Base-by-base conservation (phyloP, 805 yeast genomes). In the Pichia membranifaciens region DNA sequence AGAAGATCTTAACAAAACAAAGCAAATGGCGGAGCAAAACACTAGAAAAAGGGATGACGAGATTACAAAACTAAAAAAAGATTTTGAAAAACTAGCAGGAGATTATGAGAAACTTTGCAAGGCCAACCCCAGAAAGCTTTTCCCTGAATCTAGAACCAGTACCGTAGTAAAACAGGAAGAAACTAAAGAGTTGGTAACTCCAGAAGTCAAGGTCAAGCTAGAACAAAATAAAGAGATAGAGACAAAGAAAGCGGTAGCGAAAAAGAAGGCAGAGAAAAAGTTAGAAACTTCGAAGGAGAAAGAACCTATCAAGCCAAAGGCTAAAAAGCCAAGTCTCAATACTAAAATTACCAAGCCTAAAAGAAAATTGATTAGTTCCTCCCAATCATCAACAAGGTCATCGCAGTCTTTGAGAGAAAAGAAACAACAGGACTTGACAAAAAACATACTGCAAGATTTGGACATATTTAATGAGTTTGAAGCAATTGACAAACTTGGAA, bases 11-110 rank as follows among this genome's bases (percentile, higher is more conserved):
- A 41, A 43, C 9, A 28, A 33, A 16, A 10, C 22, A 20, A 37
- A 25, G 17, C 17, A 33, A 7, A 33, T 12, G 20, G 16, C 36
- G 16, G 20, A 33, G 36, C 20, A 17, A 8, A 12, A 6, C n/a
- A 15, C n/a, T 6, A 9, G 13, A 5, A 12, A 36, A 36, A 36
- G 18, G 20, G 20, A 36, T 18, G 22, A 36, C 9, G 39, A 36
- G 22, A 17, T 38, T 7, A 20, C 16, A 5, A 17, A 38, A 38
- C 25, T 21, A 21, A 29, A 38, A 38, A 20, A 39, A 4, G 69
- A 65, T 43, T 58, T 58, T 31, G 61, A 61, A 6, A 51, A 52
- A 9, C 45, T 61, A 41, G 60, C 57, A 13, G 32, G 18, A 3
- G 15, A 15, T n/a, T 37, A 40, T 20, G 36, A 32, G 15, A 9